Evolutionary conservation across 192 early-diverging fungal genomes (phyloP), one percentile per base, ranked within the genome.

Genomic region (Chytriomyces sp.): DNA sequence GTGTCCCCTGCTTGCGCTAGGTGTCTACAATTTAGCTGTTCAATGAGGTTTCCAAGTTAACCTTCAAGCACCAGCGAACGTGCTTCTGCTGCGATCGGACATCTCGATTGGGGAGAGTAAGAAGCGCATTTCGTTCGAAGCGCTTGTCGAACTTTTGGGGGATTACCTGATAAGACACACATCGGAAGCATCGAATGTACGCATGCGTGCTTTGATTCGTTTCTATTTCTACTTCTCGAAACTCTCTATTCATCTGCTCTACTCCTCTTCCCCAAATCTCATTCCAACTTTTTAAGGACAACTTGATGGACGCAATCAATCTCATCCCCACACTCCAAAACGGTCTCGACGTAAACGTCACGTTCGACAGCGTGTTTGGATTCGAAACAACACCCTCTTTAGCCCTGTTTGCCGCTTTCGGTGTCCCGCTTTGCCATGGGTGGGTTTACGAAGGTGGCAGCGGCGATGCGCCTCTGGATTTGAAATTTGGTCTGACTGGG

Each of bases 351-450:
- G 91, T 98, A 20, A 97, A 97, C 80, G 84, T 97, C 50, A 87
- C 82, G 65, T 97, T 97, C 80, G 66, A 64, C 26, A 82, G 89
- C 10, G 90, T 93, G 48, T 84, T 83, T 64, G 91, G 86, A 9
- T 97, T 98, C 82, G 94, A 95, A 76, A 77, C 85, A 2, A 48
- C 89, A 24, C 87, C 81, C 45, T 88, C 88, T 68, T 79, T 86
- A 24, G 84, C 80, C 0, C 80, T 97, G 45, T 97, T 97, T 81
- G 88, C 91, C 68, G 84, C 91, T 7, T 96, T 97, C 74, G 75
- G 86, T 44, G 92, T 97, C 3, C 84, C 88, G 20, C 78, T 97
- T 7, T 93, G 94, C 53, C 96, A 97, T 82, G 97, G 97, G 18
- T 98, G 96, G 96, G 88, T 93, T 23, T 91, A 89, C 24, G 35